Conservation (phyloP, 1,139 yeast genomes). For the Taphrina flavorubra region DNA sequence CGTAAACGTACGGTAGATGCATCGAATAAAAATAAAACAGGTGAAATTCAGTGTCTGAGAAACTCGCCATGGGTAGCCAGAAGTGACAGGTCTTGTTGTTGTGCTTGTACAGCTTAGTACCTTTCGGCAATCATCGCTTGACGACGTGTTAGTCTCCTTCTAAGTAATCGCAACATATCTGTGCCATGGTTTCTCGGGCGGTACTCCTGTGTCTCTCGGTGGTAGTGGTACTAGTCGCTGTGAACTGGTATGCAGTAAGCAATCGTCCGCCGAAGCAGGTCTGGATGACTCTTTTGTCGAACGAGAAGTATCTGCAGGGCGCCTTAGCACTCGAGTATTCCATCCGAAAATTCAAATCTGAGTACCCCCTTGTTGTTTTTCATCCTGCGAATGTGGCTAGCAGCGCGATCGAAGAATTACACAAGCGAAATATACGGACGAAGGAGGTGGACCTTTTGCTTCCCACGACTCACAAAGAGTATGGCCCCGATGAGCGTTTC, state of each 20-base stretch:
- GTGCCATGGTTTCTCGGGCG: slow-evolving; percentile 10
- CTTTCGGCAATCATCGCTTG: background rate
- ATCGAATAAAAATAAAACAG: no score
- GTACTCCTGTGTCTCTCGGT: background rate
- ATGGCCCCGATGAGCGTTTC: slow-evolving; percentile 56
- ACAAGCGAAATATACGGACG: slow-evolving; percentile 55
- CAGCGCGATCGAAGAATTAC: slow-evolving; percentile 55
- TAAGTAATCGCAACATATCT: background rate
- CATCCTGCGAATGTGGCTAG: slow-evolving; percentile 57
- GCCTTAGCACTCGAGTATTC: slow-evolving; percentile 59
- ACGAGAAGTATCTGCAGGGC: slow-evolving; percentile 59
- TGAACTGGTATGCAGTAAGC: slow-evolving; percentile 4
- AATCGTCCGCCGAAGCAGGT: slow-evolving; percentile 48
- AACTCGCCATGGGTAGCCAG: no score
- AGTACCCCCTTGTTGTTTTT: slow-evolving; percentile 59
- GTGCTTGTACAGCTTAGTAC: no score
- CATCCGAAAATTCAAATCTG: slow-evolving; percentile 54
- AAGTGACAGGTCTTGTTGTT: no score
- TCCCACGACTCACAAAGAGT: slow-evolving; percentile 57
- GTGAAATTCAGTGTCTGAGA: no score
- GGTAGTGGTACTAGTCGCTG: background rate
- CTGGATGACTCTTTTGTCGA: slow-evolving; percentile 64
- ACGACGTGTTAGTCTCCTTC: background rate
- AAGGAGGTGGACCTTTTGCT: slow-evolving; percentile 55
- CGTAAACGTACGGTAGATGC: no score